Evolutionary conservation across 2,329 filamentous ascomycete genomes (phyloP).

Genomic region (Alternaria brassicicola): DNA sequence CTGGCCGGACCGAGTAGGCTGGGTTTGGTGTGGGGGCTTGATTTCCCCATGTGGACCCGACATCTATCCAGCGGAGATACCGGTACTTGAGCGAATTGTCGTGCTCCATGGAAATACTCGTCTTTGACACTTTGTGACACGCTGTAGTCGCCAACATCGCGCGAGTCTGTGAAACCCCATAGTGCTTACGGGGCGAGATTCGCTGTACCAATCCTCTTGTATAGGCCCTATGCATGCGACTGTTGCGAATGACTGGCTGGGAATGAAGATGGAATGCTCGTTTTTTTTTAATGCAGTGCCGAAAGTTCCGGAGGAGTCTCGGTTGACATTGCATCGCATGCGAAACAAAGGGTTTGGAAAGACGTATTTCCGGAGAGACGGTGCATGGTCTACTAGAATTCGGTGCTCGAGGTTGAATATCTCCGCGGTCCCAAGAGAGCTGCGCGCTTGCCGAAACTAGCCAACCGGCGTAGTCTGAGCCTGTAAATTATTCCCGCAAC

Average conservation of each 20-base stretch:
- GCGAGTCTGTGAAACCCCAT: neutral
- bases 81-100: conserved; percentile 7
- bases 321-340: neutral
- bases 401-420: conserved; percentile 9
- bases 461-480: neutral
- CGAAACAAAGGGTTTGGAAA: neutral
- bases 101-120: neutral
- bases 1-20: conserved; percentile 15
- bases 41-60: neutral
- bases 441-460: neutral
- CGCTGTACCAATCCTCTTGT: neutral
- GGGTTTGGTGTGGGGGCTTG: conserved; percentile 22
- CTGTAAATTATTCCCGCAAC: neutral
- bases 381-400: neutral
- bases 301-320: neutral
- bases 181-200: neutral
- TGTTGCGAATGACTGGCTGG: neutral
- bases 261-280: neutral
- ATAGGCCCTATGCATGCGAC: neutral
- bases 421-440: conserved; percentile 21
- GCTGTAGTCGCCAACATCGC: neutral
- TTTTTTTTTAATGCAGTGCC: neutral
- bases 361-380: neutral
- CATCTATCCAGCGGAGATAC: conserved; percentile 26
- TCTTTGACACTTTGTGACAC: neutral